These are phyloP conservation scores for Acrocalymma vagum DNA, from an alignment of 2,329 filamentous ascomycete species.

Conservation along the genomic window DNA sequence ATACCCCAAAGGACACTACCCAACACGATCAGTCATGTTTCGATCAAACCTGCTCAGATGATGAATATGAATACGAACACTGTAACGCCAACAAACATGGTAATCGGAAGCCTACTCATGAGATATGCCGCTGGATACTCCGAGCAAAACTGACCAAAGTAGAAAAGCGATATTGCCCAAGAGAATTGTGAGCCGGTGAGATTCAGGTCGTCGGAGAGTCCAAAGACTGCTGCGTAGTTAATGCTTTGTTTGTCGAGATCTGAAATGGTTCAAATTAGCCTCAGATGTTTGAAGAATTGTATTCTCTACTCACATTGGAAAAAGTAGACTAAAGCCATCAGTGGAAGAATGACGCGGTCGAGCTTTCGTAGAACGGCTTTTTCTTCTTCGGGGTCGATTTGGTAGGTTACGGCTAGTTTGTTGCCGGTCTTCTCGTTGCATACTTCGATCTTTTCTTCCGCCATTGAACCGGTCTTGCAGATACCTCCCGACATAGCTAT, in stretches of 20 bases:
- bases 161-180: conserved; percentile 59
- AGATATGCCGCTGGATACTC: conserved; percentile 62
- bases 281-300: no score
- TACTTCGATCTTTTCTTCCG: neutral
- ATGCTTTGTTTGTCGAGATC: conserved; percentile 59
- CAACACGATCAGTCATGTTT: no score
- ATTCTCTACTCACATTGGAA: conserved; percentile 34
- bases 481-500: no score
- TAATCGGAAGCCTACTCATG: conserved; percentile 60
- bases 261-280: neutral
- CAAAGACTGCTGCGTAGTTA: conserved; percentile 59
- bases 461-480: no score
- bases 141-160: conserved; percentile 50
- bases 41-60: conserved; percentile 24
- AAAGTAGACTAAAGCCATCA: conserved; percentile 31
- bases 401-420: conserved; percentile 2
- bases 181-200: conserved; percentile 58
- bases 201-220: conserved; percentile 56
- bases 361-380: conserved; percentile 19
- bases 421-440: neutral
- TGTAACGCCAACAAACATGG: conserved; percentile 59
- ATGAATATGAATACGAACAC: conserved; percentile 57
- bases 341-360: conserved; percentile 17
- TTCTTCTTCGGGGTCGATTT: conserved; percentile 20
- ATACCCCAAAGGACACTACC: conserved; percentile 48